Conservation (phyloP, 495 filamentous ascomycete genomes). For the Lasiosphaeris hirsuta region DNA sequence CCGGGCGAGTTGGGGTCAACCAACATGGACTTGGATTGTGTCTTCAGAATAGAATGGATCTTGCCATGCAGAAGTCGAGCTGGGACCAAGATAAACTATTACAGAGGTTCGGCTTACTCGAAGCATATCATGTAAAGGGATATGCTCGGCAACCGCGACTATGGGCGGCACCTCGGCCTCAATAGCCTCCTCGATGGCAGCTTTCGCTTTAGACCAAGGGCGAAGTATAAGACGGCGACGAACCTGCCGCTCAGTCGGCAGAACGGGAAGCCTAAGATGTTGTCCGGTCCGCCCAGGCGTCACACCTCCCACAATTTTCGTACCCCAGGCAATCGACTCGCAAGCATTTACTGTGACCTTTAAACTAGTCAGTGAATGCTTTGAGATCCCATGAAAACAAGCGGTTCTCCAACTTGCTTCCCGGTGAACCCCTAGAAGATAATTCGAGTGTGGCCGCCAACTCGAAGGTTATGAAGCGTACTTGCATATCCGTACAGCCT, state of each 20-base stretch:
- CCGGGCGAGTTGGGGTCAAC: conserved; percentile 87
- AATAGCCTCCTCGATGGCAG: conserved; percentile 84
- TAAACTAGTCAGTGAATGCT: conserved; percentile 1
- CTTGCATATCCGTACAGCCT: conserved; percentile 42
- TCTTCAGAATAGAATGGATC: conserved; percentile 73
- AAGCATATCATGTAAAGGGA: conserved; percentile 82
- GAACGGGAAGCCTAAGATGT: conserved; percentile 76
- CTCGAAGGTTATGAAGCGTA: conserved; percentile 73
- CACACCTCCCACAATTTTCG: conserved; percentile 83
- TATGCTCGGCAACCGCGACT: conserved; percentile 88
- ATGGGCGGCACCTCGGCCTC: conserved; percentile 84
- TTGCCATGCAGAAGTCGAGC: conserved; percentile 18
- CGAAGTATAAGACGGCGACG: conserved; percentile 1
- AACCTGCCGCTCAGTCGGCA: conserved; percentile 60
- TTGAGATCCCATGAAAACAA: not conserved
- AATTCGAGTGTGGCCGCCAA: conserved; percentile 73
- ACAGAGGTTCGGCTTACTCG: conserved; percentile 49
- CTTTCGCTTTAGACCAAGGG: conserved; percentile 57
- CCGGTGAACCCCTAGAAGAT: conserved; percentile 92
- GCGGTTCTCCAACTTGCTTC: conserved; percentile 29
- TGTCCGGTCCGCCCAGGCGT: conserved; percentile 72
- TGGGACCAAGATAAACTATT: not conserved
- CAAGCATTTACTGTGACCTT: conserved; percentile 75
- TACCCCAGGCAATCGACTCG: conserved; percentile 81
- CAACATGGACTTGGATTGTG: conserved; percentile 75